These are phyloP conservation scores for Penicillium egyptiacum DNA, from an alignment of 495 filamentous ascomycete genomes.

Conservation along the genomic window DNA sequence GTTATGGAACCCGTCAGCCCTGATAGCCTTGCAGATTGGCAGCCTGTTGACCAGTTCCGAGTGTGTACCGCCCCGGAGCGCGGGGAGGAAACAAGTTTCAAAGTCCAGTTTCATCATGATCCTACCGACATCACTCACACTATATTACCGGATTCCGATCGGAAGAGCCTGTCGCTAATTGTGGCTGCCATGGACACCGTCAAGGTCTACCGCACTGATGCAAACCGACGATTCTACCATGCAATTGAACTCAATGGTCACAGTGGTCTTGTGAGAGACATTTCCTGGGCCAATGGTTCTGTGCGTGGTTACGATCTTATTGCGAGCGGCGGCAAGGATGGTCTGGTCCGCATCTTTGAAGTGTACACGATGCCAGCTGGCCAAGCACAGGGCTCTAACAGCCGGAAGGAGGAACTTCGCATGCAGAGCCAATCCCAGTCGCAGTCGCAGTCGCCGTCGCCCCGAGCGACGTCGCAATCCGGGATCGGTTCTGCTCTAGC, in stretches of 20 bases:
- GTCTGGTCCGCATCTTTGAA: constrained; percentile 80
- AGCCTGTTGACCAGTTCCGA: constrained; percentile 66
- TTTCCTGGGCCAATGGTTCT: constrained; percentile 89
- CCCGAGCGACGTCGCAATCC: constrained; percentile 45
- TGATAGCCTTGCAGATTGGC: constrained; percentile 78
- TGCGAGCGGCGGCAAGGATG: constrained; percentile 90
- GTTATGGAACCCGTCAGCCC: constrained; percentile 85
- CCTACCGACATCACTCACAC: constrained; percentile 74
- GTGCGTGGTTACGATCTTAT: constrained; percentile 84
- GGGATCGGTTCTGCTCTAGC: constrained; percentile 54
- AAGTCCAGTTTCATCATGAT: constrained; percentile 81
- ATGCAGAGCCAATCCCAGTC: constrained; percentile 30
- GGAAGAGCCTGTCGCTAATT: constrained; percentile 70
- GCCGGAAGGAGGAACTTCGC: constrained; percentile 32
- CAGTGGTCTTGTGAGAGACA: constrained; percentile 76
- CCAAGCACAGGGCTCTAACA: constrained; percentile 32
- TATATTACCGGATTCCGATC: constrained; percentile 70
- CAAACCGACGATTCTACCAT: constrained; percentile 67
- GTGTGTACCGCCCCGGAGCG: constrained; percentile 59
- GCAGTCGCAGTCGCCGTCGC: constrained; percentile 33
- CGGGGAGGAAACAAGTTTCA: constrained; percentile 84
- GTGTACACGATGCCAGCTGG: constrained; percentile 55
- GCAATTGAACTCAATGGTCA: constrained; percentile 73
- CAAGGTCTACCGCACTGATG: constrained; percentile 75
- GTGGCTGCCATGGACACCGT: constrained; percentile 81